Evolutionary conservation across 768 basidiomycete species (phyloP).

Genomic region (Lactarius tabidus): DNA sequence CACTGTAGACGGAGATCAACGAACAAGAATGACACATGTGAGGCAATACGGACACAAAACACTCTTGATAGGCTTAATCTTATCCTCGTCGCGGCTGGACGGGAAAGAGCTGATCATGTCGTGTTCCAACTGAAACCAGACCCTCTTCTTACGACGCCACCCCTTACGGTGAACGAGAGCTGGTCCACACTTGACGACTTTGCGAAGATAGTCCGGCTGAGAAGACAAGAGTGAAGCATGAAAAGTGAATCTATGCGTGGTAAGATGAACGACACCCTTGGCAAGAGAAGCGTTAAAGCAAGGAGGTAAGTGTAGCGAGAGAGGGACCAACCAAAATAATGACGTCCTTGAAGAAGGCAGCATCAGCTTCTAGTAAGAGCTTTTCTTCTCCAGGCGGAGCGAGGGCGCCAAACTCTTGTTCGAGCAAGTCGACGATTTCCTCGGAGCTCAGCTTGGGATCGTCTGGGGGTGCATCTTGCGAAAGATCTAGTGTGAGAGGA

Average conservation of each 20-base stretch:
- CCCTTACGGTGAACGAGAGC: constrained; percentile 45
- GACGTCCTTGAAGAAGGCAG: constrained; percentile 46
- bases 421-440: constrained; percentile 48
- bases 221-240: constrained; percentile 57
- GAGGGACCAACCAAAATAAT: constrained; percentile 41
- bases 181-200: constrained; percentile 48
- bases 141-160: constrained; percentile 42
- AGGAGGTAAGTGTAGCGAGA: constrained; percentile 1
- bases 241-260: constrained; percentile 61
- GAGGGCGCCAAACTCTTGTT: constrained; percentile 55
- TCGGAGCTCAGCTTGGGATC: constrained; percentile 40
- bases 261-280: constrained; percentile 60
- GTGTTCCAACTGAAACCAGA: constrained; percentile 60
- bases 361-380: constrained; percentile 52
- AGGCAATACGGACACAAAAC: constrained; percentile 43
- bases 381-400: constrained; percentile 44
- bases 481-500: not conserved
- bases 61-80: constrained; percentile 49
- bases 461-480: constrained; percentile 27
- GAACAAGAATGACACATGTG: not conserved
- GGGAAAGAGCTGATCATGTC: constrained; percentile 59
- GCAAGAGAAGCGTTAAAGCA: constrained; percentile 4
- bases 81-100: constrained; percentile 51
- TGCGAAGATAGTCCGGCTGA: constrained; percentile 34
- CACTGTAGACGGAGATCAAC: constrained; percentile 35